These are phyloP conservation scores for Rhizopogon vinicolor DNA, from an alignment of 768 basidiomycete genomes.

Conservation along the genomic window DNA sequence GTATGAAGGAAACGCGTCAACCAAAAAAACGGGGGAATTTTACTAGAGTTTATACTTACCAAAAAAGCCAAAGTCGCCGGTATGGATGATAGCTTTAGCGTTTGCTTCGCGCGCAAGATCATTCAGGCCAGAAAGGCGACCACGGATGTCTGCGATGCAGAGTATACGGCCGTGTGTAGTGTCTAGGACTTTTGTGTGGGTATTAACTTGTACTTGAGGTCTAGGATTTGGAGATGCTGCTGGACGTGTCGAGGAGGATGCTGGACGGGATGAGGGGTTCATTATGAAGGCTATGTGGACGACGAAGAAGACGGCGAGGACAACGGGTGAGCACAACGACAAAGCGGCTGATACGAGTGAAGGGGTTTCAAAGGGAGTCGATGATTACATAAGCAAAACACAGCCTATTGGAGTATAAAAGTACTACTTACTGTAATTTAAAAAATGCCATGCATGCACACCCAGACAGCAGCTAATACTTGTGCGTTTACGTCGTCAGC, in stretches of 20 bases:
- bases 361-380: neutral
- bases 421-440: too few relatives aligned
- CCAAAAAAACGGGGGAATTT: neutral
- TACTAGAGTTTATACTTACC: constrained; percentile 40
- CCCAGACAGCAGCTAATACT: too few relatives aligned
- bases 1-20: constrained; percentile 17
- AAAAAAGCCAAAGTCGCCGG: constrained; percentile 99
- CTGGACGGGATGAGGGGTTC: constrained; percentile 53
- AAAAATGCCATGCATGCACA: too few relatives aligned
- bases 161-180: constrained; percentile 81
- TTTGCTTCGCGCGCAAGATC: constrained; percentile 84
- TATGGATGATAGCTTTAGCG: constrained; percentile 92
- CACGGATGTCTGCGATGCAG: constrained; percentile 92
- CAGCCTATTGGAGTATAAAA: too few relatives aligned
- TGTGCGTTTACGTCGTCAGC: neutral
- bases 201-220: constrained; percentile 52
- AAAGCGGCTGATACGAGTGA: constrained; percentile 5
- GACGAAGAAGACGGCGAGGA: constrained; percentile 15
- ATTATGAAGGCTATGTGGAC: constrained; percentile 32
- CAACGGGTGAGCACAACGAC: constrained; percentile 2
- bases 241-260: constrained; percentile 57
- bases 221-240: constrained; percentile 52
- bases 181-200: constrained; percentile 77
- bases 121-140: constrained; percentile 83
- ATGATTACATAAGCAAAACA: constrained; percentile 6